These are phyloP conservation scores for Sphagnum magellanicum DNA, from an alignment of 228 moss, liverwort and hornwort genomes.

Conservation along the genomic window DNA sequence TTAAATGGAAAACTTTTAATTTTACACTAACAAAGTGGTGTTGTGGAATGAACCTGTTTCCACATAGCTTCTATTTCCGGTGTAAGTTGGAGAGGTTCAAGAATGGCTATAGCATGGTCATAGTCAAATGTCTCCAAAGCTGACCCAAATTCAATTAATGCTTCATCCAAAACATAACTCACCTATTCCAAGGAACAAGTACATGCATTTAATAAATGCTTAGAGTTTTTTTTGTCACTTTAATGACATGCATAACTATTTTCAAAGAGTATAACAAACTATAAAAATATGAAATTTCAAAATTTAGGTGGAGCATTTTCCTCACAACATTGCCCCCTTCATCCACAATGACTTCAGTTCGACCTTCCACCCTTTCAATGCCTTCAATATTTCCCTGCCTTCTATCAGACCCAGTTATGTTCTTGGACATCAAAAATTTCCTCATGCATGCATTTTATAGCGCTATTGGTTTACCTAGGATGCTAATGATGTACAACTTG, in stretches of 20 bases:
- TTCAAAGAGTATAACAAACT: no score
- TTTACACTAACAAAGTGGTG: background rate
- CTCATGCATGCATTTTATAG: background rate
- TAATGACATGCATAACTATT: background rate
- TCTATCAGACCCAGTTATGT: background rate
- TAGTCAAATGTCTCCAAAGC: constrained; percentile 81
- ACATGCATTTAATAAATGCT: background rate
- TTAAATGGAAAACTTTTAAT: no score
- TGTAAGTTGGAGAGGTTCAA: constrained; percentile 81
- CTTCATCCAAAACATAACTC: constrained; percentile 85
- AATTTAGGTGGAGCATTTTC: background rate
- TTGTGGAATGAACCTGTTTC: constrained; percentile 58
- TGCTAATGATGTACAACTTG: background rate
- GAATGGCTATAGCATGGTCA: constrained; percentile 65
- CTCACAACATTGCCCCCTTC: constrained; percentile 67
- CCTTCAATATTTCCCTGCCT: constrained; percentile 91
- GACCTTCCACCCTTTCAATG: constrained; percentile 70
- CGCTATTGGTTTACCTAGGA: background rate
- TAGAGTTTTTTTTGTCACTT: background rate
- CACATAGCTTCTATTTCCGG: constrained; percentile 98
- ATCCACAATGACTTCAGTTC: constrained; percentile 80
- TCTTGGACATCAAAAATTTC: background rate
- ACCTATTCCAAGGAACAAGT: constrained; percentile 33
- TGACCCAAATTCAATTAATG: constrained; percentile 83
- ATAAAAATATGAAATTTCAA: background rate